These are phyloP conservation scores for Chalciporus pseudorubinellus DNA, from an alignment of 768 basidiomycete species.

Conservation along the genomic window DNA sequence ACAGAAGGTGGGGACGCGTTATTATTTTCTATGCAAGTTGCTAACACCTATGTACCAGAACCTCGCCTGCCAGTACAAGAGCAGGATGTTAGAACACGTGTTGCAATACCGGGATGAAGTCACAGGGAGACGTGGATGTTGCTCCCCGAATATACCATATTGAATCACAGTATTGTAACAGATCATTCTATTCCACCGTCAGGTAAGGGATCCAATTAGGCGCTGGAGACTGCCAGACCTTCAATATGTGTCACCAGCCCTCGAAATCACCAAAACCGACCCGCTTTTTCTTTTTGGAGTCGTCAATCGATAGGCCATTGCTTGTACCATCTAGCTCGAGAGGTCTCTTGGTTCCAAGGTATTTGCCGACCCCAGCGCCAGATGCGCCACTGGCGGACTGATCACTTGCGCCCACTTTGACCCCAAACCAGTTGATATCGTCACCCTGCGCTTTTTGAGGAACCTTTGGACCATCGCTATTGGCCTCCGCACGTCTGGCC, in stretches of 20 bases:
- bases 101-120: conserved; percentile 24
- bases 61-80: not conserved
- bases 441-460: conserved; percentile 60
- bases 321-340: conserved; percentile 26
- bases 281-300: conserved; percentile 76
- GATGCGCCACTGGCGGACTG: conserved; percentile 29
- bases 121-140: not conserved
- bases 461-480: conserved; percentile 28
- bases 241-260: conserved; percentile 54
- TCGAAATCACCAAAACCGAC: conserved; percentile 91
- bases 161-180: conserved; percentile 4
- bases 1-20: conserved; percentile 31
- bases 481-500: conserved; percentile 39
- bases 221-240: not conserved
- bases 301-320: conserved; percentile 32
- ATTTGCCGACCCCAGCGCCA: conserved; percentile 69
- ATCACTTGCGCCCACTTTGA: conserved; percentile 62
- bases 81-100: conserved; percentile 3
- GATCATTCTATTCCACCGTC: conserved; percentile 7
- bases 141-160: not conserved
- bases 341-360: conserved; percentile 58
- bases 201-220: conserved; percentile 5
- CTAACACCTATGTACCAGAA: conserved; percentile 11
- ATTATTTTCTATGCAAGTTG: not conserved
- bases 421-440: conserved; percentile 84